These are phyloP conservation scores for Pichia sp. DNA, from an alignment of 1,139 yeast genomes.

Conservation along the genomic window DNA sequence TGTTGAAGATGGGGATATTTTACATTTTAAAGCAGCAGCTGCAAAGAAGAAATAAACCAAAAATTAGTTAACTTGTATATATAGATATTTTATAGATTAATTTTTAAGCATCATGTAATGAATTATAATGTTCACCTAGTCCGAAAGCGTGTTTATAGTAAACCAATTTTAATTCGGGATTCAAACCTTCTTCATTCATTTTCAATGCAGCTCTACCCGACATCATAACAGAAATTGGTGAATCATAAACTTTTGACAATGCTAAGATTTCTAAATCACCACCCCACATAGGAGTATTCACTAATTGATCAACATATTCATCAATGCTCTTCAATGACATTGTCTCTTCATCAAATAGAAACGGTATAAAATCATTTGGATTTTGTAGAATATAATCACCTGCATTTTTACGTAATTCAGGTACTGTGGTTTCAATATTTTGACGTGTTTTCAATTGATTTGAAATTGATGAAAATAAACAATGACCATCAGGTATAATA, in stretches of 20 bases:
- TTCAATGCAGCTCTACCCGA: constrained; percentile 62
- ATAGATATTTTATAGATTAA: background rate
- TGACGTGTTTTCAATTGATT: constrained; percentile 66
- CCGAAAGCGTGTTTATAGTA: constrained; percentile 84
- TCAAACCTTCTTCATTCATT: constrained; percentile 48
- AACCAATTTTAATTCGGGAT: constrained; percentile 59
- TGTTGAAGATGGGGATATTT: constrained; percentile 86
- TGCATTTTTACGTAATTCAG: constrained; percentile 56
- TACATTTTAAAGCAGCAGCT: constrained; percentile 93
- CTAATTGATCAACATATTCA: constrained; percentile 64
- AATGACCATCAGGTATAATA: constrained; percentile 89
- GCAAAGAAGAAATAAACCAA: constrained; percentile 56
- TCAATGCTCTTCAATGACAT: constrained; percentile 56
- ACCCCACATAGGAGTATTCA: constrained; percentile 86
- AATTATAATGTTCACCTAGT: constrained; percentile 92
- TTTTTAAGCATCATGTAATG: constrained; percentile 47
- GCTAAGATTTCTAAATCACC: constrained; percentile 91
- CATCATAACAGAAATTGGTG: constrained; percentile 69
- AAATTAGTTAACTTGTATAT: background rate
- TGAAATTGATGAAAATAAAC: constrained; percentile 77
- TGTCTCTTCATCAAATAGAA: constrained; percentile 70
- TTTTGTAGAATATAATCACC: constrained; percentile 59
- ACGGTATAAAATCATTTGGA: constrained; percentile 71
- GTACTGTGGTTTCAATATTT: constrained; percentile 35
- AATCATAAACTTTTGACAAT: constrained; percentile 56